Conservation (phyloP, 1,139 yeast genomes). For the Candida tetrigidarum region DNA sequence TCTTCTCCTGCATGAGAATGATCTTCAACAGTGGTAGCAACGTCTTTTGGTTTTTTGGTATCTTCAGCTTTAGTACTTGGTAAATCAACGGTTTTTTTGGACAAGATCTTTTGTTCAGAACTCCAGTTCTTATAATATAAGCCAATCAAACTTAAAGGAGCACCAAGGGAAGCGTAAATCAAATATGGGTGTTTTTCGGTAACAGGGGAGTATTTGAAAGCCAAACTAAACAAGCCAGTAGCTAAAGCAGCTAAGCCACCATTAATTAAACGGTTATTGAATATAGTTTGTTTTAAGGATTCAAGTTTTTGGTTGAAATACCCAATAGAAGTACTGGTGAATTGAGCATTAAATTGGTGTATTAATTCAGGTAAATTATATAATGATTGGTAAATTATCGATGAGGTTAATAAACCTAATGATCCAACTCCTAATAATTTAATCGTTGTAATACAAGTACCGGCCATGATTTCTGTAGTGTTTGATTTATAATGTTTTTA, state of each 20-base stretch:
- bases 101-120: constrained; percentile 22
- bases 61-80: background rate
- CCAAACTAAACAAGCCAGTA: constrained; percentile 43
- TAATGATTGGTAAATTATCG: constrained; percentile 42
- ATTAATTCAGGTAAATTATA: constrained; percentile 40
- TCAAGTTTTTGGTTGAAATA: constrained; percentile 10
- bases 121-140: constrained; percentile 25
- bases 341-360: constrained; percentile 25
- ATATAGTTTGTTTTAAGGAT: constrained; percentile 24
- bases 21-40: background rate
- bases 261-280: constrained; percentile 32
- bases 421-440: constrained; percentile 57
- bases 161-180: constrained; percentile 56
- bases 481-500: background rate
- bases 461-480: constrained; percentile 29
- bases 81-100: constrained; percentile 15
- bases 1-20: constrained; percentile 17
- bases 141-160: constrained; percentile 38
- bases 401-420: constrained; percentile 51
- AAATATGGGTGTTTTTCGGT: constrained; percentile 60
- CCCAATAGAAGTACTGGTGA: constrained; percentile 10
- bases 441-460: constrained; percentile 53
- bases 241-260: constrained; percentile 41
- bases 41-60: background rate
- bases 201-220: constrained; percentile 44